Evolutionary conservation across 1,284 basidiomycete genomes (phyloP).

Genomic region (Neonothopanus nambi): DNA sequence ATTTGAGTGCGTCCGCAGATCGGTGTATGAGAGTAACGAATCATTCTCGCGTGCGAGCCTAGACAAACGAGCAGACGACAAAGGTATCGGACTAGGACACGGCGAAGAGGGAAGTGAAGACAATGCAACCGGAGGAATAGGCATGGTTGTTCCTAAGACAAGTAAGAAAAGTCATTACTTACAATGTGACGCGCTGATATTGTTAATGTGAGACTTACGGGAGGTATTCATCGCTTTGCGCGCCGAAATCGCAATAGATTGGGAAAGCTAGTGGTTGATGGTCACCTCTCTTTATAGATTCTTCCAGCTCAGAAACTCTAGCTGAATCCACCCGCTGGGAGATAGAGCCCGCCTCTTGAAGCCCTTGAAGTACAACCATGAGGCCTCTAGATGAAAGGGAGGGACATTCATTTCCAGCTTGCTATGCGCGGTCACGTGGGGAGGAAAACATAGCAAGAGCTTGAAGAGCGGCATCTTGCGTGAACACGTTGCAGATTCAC

Average conservation of each 20-base stretch:
- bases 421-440: background rate
- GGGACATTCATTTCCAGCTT: too few relatives aligned
- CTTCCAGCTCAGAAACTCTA: too few relatives aligned
- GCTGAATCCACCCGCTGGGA: too few relatives aligned
- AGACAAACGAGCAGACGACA: background rate
- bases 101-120: background rate
- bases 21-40: too few relatives aligned
- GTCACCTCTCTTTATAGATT: background rate
- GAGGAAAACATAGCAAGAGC: slow-evolving; percentile 8
- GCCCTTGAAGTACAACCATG: too few relatives aligned
- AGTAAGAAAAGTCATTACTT: background rate
- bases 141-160: background rate
- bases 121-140: background rate
- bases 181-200: background rate
- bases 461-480: slow-evolving; percentile 4
- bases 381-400: too few relatives aligned
- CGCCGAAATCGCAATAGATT: background rate
- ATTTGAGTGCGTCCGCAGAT: too few relatives aligned
- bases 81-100: background rate
- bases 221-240: background rate
- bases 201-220: background rate
- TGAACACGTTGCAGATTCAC: slow-evolving; percentile 2
- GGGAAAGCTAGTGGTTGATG: background rate
- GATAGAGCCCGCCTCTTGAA: too few relatives aligned
- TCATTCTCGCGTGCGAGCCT: background rate